Evolutionary conservation across 305 asterid genomes (phyloP).

Genomic region (Rubia tinctorum): DNA sequence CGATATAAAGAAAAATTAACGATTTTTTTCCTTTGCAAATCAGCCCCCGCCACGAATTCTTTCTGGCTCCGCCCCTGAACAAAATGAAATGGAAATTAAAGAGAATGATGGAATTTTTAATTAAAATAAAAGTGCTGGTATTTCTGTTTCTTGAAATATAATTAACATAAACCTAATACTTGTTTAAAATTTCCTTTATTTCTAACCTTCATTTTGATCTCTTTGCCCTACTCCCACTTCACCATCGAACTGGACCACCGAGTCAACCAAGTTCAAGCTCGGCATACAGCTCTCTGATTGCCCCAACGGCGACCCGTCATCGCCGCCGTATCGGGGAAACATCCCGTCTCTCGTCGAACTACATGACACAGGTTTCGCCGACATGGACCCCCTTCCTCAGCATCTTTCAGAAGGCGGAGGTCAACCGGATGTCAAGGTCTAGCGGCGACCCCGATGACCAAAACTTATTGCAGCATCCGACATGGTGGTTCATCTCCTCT

Average conservation of each 20-base stretch:
- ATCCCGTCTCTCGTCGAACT: conserved; percentile 46
- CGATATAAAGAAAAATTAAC: too few relatives aligned
- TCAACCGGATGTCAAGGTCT: conserved; percentile 58
- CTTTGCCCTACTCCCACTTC: conserved; percentile 36
- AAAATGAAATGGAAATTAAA: too few relatives aligned
- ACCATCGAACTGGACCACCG: conserved; percentile 27
- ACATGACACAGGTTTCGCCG: conserved; percentile 64
- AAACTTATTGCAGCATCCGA: conserved; percentile 72
- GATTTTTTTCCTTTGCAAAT: too few relatives aligned
- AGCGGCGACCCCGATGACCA: conserved; percentile 62
- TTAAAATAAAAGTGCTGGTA: not conserved
- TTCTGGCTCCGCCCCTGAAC: too few relatives aligned
- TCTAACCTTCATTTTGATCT: not conserved
- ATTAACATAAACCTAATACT: not conserved
- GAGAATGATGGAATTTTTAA: not conserved
- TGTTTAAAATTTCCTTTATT: not conserved
- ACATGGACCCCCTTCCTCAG: conserved; percentile 58
- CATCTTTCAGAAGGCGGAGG: conserved; percentile 72
- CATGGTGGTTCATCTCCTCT: conserved; percentile 74
- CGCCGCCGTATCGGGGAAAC: too few relatives aligned
- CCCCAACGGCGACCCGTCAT: conserved; percentile 24
- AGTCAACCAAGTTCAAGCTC: conserved; percentile 48
- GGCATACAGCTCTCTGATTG: conserved; percentile 78
- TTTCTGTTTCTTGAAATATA: not conserved
- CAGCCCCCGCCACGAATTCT: too few relatives aligned